Evolutionary conservation across 75 land plant species (phyloP).

Genomic region (Picea sitchensis): DNA sequence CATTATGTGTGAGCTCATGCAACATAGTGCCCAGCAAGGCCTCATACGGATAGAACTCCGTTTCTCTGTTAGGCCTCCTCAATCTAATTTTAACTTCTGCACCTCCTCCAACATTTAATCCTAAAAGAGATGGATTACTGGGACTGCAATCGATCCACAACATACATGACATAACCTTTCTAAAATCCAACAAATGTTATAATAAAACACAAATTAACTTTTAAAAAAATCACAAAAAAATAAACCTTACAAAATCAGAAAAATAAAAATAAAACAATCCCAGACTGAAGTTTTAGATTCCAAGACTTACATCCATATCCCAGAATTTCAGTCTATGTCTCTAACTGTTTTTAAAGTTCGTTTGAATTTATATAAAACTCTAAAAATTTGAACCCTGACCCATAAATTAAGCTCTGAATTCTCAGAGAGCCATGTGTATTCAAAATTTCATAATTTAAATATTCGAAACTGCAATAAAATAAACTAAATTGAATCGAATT

Average conservation of each 20-base stretch:
- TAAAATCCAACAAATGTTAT: background rate
- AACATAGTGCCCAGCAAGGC: slow-evolving; percentile 81
- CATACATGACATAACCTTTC: background rate
- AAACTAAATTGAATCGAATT: no score
- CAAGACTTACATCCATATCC: background rate
- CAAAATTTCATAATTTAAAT: background rate
- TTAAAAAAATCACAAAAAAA: no score
- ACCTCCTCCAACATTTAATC: slow-evolving; percentile 81
- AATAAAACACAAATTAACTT: no score
- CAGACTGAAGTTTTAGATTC: background rate
- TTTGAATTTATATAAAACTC: no score
- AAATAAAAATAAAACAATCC: background rate
- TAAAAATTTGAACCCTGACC: no score
- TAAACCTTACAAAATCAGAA: no score
- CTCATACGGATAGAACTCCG: slow-evolving; percentile 71
- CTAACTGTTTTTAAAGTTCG: no score
- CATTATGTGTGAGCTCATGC: no score
- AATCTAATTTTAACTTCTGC: slow-evolving; percentile 72
- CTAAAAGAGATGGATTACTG: slow-evolving; percentile 65
- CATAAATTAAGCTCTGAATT: no score
- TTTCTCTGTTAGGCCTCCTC: slow-evolving; percentile 61
- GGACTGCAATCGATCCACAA: slow-evolving; percentile 40
- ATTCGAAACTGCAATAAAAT: background rate
- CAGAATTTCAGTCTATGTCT: no score
- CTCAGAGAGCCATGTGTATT: background rate